phyloP scores from a whole-genome alignment of 441 rosid species.

The Erysimum pusillum region DNA sequence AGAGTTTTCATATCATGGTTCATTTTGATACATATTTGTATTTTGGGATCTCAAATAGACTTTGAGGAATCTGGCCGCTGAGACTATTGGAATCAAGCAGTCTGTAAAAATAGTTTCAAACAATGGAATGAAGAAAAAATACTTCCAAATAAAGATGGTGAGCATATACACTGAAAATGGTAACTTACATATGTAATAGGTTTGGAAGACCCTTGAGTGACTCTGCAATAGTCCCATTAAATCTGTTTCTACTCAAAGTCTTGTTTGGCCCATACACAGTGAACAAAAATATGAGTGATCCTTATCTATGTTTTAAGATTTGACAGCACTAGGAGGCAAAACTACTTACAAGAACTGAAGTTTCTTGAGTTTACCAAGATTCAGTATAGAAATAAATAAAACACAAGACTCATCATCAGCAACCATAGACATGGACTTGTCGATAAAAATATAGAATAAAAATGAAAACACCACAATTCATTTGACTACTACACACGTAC shows the following conservation, averaged over 20 bases:
- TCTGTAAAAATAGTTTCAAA: constrained; percentile 59
- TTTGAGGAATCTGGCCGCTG: constrained; percentile 77
- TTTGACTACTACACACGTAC: no score
- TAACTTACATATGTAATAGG: constrained; percentile 80
- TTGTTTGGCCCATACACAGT: constrained; percentile 50
- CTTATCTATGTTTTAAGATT: not conserved
- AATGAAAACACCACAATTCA: no score
- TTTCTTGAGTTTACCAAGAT: constrained; percentile 78
- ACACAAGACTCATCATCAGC: no score
- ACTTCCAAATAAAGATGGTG: not conserved
- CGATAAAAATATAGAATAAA: no score
- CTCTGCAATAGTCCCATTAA: constrained; percentile 76
- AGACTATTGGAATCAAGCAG: constrained; percentile 78
- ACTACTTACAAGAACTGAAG: constrained; percentile 92
- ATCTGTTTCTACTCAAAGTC: constrained; percentile 86
- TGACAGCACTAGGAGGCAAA: constrained; percentile 32
- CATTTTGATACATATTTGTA: constrained; percentile 94
- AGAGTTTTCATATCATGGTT: no score
- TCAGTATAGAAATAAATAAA: no score
- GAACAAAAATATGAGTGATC: constrained; percentile 27
- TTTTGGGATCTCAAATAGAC: constrained; percentile 64
- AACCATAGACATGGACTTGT: no score
- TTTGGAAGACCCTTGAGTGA: constrained; percentile 67
- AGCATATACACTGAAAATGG: constrained; percentile 12
- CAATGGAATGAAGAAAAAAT: constrained; percentile 36